Evolutionary conservation across 257 asterid genomes (phyloP), one percentile per base, ranked within the genome.

Genomic region (Plantago ovata): DNA sequence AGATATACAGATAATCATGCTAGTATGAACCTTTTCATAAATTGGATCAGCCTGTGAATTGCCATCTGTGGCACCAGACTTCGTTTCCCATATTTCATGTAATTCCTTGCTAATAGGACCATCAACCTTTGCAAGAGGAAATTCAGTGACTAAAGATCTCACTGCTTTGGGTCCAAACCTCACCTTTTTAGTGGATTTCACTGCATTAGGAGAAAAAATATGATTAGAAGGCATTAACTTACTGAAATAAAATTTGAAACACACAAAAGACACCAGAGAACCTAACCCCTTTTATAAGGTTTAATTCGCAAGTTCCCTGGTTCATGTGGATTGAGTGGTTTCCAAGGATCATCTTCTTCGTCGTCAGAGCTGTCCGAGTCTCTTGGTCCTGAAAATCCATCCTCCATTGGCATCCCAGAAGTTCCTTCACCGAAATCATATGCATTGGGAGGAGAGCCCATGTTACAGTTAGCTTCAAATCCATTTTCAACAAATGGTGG

Each of bases 271-370:
- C 60, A 51, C 52, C 18, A 18, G 21, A 53, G 59, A 62, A 28
- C 13, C 62, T 57, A 43, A 85, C 98, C 93, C 79, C 61, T 88
- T 66, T 66, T 88, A 50, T 72, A 84, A 40, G 95, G 94, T 61
- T 76, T 88, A 18, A 86, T 79, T 86, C 77, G 84, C 81, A 92
- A 75, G 78, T 61, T 82, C 72, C 98, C 98, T 20, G 85, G 82
- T 64, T 74, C 97, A 73, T 92, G 95, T 36, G 98, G 97, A 79
- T 92, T 81, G 72, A 92, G 73, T 73, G 95, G 97, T 64, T 82
- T 82, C 98, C 97, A 92, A 13, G 97, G 95, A 80, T 84, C 91
- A 9, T 72, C 83, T 16, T 67, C 65, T n/a, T 38, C 74, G 33
- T 61, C 75, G 61, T 86, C 96, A 53, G 80, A 75, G 62, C 72